These are phyloP conservation scores for Cardiospermum halicacabum DNA, from an alignment of 345 rosid genomes.

Conservation along the genomic window DNA sequence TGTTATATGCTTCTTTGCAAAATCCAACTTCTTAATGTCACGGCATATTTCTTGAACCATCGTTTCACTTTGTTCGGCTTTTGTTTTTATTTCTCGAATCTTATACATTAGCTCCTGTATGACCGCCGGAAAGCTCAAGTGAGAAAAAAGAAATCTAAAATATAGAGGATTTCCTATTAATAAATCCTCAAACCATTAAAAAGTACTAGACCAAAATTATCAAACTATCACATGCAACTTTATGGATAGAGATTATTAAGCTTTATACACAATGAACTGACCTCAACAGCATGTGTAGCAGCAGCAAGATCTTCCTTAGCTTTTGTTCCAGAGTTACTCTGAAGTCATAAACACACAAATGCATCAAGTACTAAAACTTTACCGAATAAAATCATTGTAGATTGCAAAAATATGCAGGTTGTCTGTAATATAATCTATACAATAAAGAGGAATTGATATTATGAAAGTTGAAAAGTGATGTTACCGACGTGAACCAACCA, in stretches of 20 bases:
- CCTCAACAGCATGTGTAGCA: constrained; percentile 98
- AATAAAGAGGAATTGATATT: background rate
- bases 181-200: background rate
- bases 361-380: constrained; percentile 10
- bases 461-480: background rate
- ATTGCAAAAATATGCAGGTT: background rate
- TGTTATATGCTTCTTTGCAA: constrained; percentile 98
- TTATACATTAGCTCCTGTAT: constrained; percentile 84
- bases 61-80: constrained; percentile 98
- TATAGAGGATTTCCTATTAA: background rate
- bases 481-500: background rate
- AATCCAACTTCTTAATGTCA: constrained; percentile 97
- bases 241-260: background rate
- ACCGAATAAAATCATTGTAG: background rate
- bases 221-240: background rate
- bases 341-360: constrained; percentile 22
- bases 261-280: constrained; percentile 29
- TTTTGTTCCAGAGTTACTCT: constrained; percentile 97
- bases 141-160: background rate
- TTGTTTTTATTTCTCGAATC: constrained; percentile 93
- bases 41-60: constrained; percentile 99
- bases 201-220: background rate
- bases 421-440: background rate
- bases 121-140: constrained; percentile 14
- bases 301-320: constrained; percentile 99